phyloP scores from a whole-genome alignment of 805 yeast species.

The Metschnikowia picachoensis region DNA sequence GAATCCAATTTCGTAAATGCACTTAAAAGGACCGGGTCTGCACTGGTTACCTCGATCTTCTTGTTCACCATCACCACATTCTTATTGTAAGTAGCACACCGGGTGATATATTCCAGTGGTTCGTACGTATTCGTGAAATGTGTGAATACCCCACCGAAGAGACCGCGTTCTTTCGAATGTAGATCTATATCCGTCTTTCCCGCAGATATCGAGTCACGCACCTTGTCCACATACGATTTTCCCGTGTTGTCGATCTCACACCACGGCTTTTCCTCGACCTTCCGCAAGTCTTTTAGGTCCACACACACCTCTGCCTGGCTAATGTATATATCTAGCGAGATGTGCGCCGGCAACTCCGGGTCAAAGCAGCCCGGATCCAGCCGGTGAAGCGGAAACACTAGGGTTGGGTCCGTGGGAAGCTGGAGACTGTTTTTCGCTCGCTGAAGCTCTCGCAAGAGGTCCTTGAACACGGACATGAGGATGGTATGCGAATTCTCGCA shows the following conservation, averaged over 20 bases:
- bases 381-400: conserved; percentile 57
- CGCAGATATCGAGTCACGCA: conserved; percentile 50
- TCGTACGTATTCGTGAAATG: conserved; percentile 28
- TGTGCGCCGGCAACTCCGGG: conserved; percentile 44
- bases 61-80: conserved; percentile 60
- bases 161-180: conserved; percentile 8
- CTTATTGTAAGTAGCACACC: conserved; percentile 56
- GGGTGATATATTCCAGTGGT: conserved; percentile 51
- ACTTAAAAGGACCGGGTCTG: conserved; percentile 64
- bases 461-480: conserved; percentile 24
- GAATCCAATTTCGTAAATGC: conserved; percentile 61
- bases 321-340: conserved; percentile 55
- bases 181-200: conserved; percentile 10
- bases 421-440: conserved; percentile 28
- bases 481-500: conserved; percentile 16
- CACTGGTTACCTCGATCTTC: conserved; percentile 56
- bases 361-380: conserved; percentile 35
- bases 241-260: conserved; percentile 44
- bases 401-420: conserved; percentile 49
- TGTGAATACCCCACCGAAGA: conserved; percentile 22
- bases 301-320: conserved; percentile 60
- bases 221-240: conserved; percentile 53
- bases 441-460: conserved; percentile 23
- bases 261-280: conserved; percentile 62
- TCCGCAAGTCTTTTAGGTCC: conserved; percentile 51